Evolutionary conservation across 805 yeast species (phyloP).

Genomic region (Candida manassasensis): DNA sequence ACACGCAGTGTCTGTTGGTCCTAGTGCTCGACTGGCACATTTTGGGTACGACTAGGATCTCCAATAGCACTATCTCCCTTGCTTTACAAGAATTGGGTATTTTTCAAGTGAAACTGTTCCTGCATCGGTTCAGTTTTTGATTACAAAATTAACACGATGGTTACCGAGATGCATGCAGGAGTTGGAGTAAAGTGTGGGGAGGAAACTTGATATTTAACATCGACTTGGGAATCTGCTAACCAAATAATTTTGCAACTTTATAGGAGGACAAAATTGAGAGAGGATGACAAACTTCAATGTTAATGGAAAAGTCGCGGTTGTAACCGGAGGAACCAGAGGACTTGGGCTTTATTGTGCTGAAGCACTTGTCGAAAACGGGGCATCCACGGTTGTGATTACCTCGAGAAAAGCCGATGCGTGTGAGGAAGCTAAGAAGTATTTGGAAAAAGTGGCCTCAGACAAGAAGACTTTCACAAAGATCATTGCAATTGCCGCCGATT

Average conservation of each 20-base stretch:
- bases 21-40: no score
- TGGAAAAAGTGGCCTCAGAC: constrained; percentile 34
- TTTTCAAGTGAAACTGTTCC: no score
- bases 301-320: constrained; percentile 58
- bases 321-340: constrained; percentile 77
- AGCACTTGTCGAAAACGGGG: constrained; percentile 57
- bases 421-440: constrained; percentile 45
- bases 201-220: neutral
- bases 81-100: no score
- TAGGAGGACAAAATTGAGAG: no score
- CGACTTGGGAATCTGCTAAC: no score
- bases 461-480: constrained; percentile 26
- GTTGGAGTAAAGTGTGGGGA: constrained; percentile 1
- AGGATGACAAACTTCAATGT: constrained; percentile 43
- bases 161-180: constrained; percentile 2
- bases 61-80: no score
- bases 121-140: no score
- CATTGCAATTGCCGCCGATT: constrained; percentile 52
- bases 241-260: no score
- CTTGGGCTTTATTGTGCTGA: constrained; percentile 68
- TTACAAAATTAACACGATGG: no score
- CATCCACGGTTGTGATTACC: constrained; percentile 55
- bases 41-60: no score
- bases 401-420: constrained; percentile 63
- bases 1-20: no score